Evolutionary conservation across 306 rosid genomes (phyloP).

Genomic region (Prunus campanulata): DNA sequence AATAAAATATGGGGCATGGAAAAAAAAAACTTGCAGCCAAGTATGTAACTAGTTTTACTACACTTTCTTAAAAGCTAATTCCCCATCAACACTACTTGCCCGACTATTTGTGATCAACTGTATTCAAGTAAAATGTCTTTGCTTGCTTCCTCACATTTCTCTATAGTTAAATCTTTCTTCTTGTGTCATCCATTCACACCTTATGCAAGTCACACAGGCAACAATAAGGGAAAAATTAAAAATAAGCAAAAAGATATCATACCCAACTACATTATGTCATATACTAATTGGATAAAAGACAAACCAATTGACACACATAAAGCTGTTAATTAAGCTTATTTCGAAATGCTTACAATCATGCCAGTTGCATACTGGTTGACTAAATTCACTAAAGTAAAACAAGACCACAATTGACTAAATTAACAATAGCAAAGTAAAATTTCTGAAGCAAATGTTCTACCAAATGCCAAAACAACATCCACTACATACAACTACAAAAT

Average conservation of each 20-base stretch:
- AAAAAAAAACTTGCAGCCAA: neutral
- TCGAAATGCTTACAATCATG: neutral
- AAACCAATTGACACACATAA: neutral
- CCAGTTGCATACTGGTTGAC: constrained; percentile 1
- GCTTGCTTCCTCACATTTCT: neutral
- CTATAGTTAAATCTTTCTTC: neutral
- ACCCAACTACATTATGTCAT: neutral
- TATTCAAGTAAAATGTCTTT: neutral
- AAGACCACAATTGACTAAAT: neutral
- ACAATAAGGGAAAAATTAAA: neutral
- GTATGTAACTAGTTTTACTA: neutral
- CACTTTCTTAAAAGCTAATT: neutral
- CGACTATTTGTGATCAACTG: neutral
- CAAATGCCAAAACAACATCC: neutral
- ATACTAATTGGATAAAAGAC: neutral
- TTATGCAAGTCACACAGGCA: neutral
- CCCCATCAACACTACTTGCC: neutral
- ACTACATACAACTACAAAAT: neutral
- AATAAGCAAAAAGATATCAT: neutral
- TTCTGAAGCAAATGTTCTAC: neutral
- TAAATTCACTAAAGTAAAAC: neutral
- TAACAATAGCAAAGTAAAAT: neutral
- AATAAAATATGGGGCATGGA: neutral
- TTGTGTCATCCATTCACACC: neutral
- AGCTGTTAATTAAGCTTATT: constrained; percentile 4